Percentiles rank a stretch among this genome's conserved stretches.
Conservation (phyloP, 441 rosid genomes). For the Biscutella laevigata region DNA sequence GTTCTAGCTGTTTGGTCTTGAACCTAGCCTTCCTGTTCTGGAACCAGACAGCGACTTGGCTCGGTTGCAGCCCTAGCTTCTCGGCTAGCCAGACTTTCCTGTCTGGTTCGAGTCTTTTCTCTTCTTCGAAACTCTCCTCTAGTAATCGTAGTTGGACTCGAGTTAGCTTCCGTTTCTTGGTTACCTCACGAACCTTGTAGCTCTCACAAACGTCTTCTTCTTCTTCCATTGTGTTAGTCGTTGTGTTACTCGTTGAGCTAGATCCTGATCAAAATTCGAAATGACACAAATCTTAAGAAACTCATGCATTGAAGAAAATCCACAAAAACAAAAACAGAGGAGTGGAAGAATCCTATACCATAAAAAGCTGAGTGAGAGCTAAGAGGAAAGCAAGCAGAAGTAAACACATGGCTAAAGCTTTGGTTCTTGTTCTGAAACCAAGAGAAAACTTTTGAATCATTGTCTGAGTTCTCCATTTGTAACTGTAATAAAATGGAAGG, state of each 20-base stretch:
- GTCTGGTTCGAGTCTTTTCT: constrained; percentile 57
- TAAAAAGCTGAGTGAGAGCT: constrained; percentile 13
- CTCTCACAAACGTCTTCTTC: constrained; percentile 12
- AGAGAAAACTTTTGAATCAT: constrained; percentile 14
- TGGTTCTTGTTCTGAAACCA: constrained; percentile 20
- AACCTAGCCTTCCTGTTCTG: constrained; percentile 61
- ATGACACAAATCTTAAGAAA: constrained; percentile 2
- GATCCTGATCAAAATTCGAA: constrained; percentile 13
- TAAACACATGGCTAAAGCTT: not conserved
- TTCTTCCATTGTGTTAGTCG: constrained; percentile 3
- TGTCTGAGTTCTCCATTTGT: constrained; percentile 19
- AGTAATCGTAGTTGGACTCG: constrained; percentile 43
- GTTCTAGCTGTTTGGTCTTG: constrained; percentile 54
- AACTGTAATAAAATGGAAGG: not conserved
- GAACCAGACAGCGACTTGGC: constrained; percentile 67
- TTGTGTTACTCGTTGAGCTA: constrained; percentile 19
- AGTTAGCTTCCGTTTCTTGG: constrained; percentile 54
- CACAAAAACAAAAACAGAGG: not conserved
- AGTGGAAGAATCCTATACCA: constrained; percentile 1
- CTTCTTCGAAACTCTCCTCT: constrained; percentile 52
- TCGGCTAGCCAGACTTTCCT: constrained; percentile 49
- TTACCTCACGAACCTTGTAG: constrained; percentile 4
- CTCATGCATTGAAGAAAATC: not conserved
- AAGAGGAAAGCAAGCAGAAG: constrained; percentile 8
- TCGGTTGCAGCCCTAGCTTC: constrained; percentile 58